Conservation (phyloP, 108 stramenopile species). For the Skeletonema menzelii region DNA sequence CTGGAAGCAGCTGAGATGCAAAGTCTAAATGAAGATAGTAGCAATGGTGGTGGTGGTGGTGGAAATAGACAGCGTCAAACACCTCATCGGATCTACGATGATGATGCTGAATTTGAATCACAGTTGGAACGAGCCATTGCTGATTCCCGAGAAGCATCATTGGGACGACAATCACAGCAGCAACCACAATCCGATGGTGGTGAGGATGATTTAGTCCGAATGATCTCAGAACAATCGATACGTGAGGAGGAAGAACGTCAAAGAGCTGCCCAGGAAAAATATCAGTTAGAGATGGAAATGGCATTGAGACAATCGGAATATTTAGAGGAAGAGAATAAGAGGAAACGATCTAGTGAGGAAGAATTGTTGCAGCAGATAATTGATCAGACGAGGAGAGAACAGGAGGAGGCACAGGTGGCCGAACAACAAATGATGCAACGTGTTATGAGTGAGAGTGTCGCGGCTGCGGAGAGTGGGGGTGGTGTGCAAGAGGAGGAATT, state of each 20-base stretch:
- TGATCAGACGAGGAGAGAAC: not conserved
- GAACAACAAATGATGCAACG: slow-evolving; percentile 1
- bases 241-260: slow-evolving; percentile 2
- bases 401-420: not conserved
- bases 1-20: slow-evolving; percentile 5
- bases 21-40: not conserved
- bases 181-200: too few species aligned
- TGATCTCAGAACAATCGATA: not conserved
- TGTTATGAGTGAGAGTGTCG: slow-evolving; percentile 2
- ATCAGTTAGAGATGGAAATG: slow-evolving; percentile 1
- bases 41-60: too few species aligned
- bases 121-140: not conserved
- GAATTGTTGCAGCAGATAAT: not conserved
- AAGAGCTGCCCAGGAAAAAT: not conserved
- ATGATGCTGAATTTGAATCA: not conserved
- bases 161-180: too few species aligned
- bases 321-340: slow-evolving; percentile 2
- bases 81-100: not conserved
- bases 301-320: slow-evolving; percentile 10
- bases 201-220: not conserved
- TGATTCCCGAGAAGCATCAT: not conserved
- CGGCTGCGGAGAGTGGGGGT: not conserved
- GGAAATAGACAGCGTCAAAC: not conserved
- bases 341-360: not conserved
- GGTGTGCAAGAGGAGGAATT: not conserved